A percentile compares a stretch with the other conserved stretches of the same genome.
phyloP scores from a whole-genome alignment of 1,139 yeast genomes.

The Hyphopichia pseudoburtonii region DNA sequence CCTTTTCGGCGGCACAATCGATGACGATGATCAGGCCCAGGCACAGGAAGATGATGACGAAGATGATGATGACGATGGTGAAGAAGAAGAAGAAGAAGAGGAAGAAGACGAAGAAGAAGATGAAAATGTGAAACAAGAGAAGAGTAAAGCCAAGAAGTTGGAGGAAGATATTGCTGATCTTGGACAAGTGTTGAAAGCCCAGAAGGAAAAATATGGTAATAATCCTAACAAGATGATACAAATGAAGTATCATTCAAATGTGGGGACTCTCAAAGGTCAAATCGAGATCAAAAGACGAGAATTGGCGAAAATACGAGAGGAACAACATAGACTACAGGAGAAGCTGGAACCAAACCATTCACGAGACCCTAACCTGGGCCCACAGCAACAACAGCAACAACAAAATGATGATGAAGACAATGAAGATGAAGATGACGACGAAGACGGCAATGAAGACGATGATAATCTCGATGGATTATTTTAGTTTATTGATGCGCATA shows the following conservation, averaged over 20 bases:
- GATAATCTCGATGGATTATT: constrained; percentile 42
- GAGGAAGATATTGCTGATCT: constrained; percentile 86
- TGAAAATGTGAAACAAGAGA: constrained; percentile 25
- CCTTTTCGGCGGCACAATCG: constrained; percentile 6
- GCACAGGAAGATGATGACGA: constrained; percentile 13
- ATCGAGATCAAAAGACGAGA: constrained; percentile 80
- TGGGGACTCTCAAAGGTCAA: constrained; percentile 76
- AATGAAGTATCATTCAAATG: constrained; percentile 82
- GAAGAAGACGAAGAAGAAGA: constrained; percentile 30
- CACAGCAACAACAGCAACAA: constrained; percentile 26
- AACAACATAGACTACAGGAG: constrained; percentile 19
- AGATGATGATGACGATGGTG: constrained; percentile 26
- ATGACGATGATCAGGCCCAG: constrained; percentile 8
- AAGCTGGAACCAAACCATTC: constrained; percentile 20
- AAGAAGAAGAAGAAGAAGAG: constrained; percentile 28
- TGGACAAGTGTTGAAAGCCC: constrained; percentile 74
- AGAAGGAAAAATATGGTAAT: constrained; percentile 68
- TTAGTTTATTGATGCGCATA: constrained; percentile 10
- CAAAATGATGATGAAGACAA: constrained; percentile 30
- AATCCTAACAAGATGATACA: constrained; percentile 87
- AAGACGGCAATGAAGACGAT: constrained; percentile 44
- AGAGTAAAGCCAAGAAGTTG: constrained; percentile 70
- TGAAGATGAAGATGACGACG: constrained; percentile 40
- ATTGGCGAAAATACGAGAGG: constrained; percentile 41
- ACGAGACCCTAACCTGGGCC: constrained; percentile 21